Evolutionary conservation across 148 eudicot genomes (phyloP), one percentile per base, ranked within the genome.

Genomic region (Rhododendron simsii): DNA sequence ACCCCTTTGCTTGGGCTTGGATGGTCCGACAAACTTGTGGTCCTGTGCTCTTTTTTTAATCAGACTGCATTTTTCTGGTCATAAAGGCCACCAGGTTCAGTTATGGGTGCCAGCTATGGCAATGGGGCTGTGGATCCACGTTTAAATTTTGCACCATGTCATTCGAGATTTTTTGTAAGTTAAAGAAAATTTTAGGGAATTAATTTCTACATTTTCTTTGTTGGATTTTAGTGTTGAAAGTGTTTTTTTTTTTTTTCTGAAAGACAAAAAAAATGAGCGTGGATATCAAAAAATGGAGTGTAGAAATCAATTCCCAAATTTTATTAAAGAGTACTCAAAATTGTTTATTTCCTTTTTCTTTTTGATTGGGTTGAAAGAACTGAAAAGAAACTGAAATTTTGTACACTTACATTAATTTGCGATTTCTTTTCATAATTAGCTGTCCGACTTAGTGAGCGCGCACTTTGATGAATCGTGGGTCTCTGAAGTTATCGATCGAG

Each of bases 21-120:
- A 80, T 15, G 28, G 21, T 48, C 82, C 15, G 61, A 81, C 44
- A 21, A 53, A 57, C 69, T 33, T 81, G 83, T 81, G 83, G 83
- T 81, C 83, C 83, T 55, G 21, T 81, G 18, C 10, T 26, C 61
- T 30, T 81, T 51, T 30, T 26, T 2, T 9, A 7, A 9, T 8
- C 23, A 7, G 26, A 18, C 53, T 35, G 23, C 78, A 23, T 16
- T 74, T 74, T 28, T 69, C 15, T 6, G 55, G 51, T 81, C 67
- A 35, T 81, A 37, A 81, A 53, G 44, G 44, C 33, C n/a, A 26
- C 28, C 21, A 35, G 10, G 83, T 81, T 81, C 83, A 81, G 20
- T 55, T 14, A 81, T 37, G 69, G 69, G 71, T 53, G 83, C 48
- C 83, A 55, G 83, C 71, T 57, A 16, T 81, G 69, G n/a, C 48